These are phyloP conservation scores for Vigna angularis DNA, from an alignment of 306 rosid genomes.

Conservation along the genomic window DNA sequence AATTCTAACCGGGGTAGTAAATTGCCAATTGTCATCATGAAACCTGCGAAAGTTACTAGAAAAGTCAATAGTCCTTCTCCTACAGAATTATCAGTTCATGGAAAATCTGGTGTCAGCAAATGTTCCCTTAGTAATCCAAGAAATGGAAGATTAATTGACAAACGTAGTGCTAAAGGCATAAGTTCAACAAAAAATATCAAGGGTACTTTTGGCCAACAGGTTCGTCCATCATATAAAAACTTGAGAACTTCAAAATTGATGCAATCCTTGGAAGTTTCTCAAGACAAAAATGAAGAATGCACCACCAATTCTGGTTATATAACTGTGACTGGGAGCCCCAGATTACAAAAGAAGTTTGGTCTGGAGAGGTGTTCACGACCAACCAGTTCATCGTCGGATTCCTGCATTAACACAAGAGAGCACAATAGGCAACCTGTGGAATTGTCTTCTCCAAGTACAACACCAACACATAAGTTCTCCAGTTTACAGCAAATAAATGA, in stretches of 20 bases:
- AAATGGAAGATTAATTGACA: constrained; percentile 56
- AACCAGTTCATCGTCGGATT: constrained; percentile 51
- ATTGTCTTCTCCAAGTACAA: constrained; percentile 51
- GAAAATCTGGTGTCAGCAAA: constrained; percentile 45
- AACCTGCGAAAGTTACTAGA: constrained; percentile 56
- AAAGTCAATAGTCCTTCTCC: constrained; percentile 52
- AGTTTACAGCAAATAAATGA: constrained; percentile 51
- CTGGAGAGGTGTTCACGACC: constrained; percentile 70
- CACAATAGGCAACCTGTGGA: constrained; percentile 47
- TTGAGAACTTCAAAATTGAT: constrained; percentile 49
- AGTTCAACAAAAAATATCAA: constrained; percentile 45
- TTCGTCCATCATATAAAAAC: constrained; percentile 48
- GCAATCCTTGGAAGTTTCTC: constrained; percentile 51
- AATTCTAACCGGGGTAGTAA: constrained; percentile 45
- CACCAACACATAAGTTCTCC: constrained; percentile 55
- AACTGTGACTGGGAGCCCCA: constrained; percentile 63
- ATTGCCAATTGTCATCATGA: constrained; percentile 68
- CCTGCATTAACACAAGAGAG: constrained; percentile 57
- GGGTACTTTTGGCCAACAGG: constrained; percentile 46
- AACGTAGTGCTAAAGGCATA: constrained; percentile 46
- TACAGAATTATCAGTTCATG: constrained; percentile 38
- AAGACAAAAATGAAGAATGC: constrained; percentile 45
- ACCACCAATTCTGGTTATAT: constrained; percentile 41
- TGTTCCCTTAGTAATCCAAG: constrained; percentile 41
- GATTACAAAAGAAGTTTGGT: constrained; percentile 60